A percentile compares a stretch with the other conserved stretches of the same genome.
Conservation (phyloP, 768 basidiomycete genomes). For the Auricularia auricula-judae region DNA sequence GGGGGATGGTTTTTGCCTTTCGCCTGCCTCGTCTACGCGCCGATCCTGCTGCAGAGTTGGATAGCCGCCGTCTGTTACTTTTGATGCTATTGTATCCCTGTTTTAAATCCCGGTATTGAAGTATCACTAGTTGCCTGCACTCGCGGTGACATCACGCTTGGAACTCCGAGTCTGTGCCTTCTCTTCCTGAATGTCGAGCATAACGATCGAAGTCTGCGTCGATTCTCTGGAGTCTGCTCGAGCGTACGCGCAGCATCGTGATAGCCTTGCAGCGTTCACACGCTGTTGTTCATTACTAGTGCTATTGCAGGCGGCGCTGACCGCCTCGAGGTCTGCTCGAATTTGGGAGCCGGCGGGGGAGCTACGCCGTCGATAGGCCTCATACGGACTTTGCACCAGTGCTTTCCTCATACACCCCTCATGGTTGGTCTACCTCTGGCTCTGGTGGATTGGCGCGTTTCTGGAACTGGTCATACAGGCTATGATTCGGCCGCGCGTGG, state of each 20-base stretch:
- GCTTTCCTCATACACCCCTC: slow-evolving; percentile 40
- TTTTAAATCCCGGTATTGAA: no score
- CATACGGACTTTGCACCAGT: slow-evolving; percentile 42
- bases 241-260: slow-evolving; percentile 29
- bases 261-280: background rate
- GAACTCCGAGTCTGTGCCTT: background rate
- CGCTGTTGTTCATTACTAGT: slow-evolving; percentile 26
- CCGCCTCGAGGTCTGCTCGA: slow-evolving; percentile 66
- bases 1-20: slow-evolving; percentile 80
- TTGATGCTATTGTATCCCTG: background rate
- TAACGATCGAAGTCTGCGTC: slow-evolving; percentile 53
- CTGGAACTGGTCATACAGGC: slow-evolving; percentile 28
- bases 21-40: slow-evolving; percentile 66
- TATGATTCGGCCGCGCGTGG: slow-evolving; percentile 71
- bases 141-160: no score
- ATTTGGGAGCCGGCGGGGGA: slow-evolving; percentile 64
- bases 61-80: slow-evolving; percentile 20
- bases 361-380: slow-evolving; percentile 76
- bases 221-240: slow-evolving; percentile 67
- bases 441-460: background rate
- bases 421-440: slow-evolving; percentile 41
- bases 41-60: slow-evolving; percentile 61
- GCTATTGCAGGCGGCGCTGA: slow-evolving; percentile 63
- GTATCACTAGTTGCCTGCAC: no score
- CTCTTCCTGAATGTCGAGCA: background rate